These are phyloP conservation scores for Sphagnum tenellum DNA, from an alignment of 225 moss, liverwort and hornwort genomes.

Conservation along the genomic window DNA sequence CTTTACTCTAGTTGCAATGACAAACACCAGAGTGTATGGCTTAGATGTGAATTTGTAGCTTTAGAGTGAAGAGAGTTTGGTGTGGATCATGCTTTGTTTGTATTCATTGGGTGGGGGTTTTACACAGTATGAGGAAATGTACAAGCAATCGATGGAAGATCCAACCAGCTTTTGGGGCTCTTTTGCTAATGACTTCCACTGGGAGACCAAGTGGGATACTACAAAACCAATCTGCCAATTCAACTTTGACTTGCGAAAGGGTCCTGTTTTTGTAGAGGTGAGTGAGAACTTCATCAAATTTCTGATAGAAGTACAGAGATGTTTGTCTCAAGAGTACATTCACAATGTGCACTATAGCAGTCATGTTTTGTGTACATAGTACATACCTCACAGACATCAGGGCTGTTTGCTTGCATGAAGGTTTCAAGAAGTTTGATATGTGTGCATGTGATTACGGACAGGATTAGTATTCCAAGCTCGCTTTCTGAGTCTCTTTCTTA, in stretches of 20 bases:
- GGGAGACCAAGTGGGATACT: conserved; percentile 38
- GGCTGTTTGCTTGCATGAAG: too few relatives aligned
- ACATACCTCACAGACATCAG: too few relatives aligned
- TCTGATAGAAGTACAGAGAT: background rate
- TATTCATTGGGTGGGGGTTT: background rate
- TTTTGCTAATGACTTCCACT: conserved; percentile 29
- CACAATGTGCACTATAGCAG: background rate
- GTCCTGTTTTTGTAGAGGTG: conserved; percentile 37
- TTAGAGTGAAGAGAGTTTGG: background rate
- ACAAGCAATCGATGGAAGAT: conserved; percentile 35
- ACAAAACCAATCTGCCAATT: conserved; percentile 26
- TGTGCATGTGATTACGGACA: too few relatives aligned
- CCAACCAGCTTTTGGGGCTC: conserved; percentile 35
- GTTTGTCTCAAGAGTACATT: background rate
- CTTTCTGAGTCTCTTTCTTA: too few relatives aligned
- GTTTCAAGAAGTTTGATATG: too few relatives aligned
- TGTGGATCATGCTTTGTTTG: background rate
- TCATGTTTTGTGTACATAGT: background rate
- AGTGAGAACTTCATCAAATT: conserved; percentile 1
- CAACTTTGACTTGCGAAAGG: conserved; percentile 32
- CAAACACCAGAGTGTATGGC: background rate
- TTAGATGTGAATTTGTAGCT: background rate
- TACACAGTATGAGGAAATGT: conserved; percentile 44
- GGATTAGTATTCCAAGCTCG: too few relatives aligned
- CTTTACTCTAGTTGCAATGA: background rate